Evolutionary conservation across 768 basidiomycete genomes (phyloP).

Genomic region (Pleurotus sapidus): DNA sequence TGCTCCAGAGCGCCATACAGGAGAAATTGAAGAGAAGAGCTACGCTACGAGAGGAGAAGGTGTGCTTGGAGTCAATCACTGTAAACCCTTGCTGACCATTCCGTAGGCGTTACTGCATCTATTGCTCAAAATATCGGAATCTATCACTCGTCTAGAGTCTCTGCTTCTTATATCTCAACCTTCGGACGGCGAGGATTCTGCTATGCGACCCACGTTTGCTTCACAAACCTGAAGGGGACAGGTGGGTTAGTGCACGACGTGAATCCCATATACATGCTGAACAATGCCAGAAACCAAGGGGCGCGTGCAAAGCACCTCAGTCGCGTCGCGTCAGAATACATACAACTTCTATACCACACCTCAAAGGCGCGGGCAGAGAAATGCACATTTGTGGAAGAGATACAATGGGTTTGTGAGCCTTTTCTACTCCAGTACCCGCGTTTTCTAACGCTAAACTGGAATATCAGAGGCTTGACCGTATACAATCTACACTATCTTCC

Average conservation of each 20-base stretch:
- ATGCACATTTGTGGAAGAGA: constrained; percentile 77
- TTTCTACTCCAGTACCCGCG: constrained; percentile 6
- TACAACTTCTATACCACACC: constrained; percentile 86
- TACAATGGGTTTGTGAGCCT: constrained; percentile 72
- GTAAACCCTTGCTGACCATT: neutral
- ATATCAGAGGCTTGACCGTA: constrained; percentile 70
- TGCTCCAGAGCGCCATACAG: constrained; percentile 71
- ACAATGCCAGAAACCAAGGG: constrained; percentile 43
- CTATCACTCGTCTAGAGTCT: constrained; percentile 82
- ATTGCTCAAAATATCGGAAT: constrained; percentile 90
- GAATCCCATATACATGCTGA: too few species aligned
- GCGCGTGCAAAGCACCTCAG: constrained; percentile 77
- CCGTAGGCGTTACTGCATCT: constrained; percentile 77
- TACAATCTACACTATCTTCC: constrained; percentile 79
- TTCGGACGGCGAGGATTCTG: constrained; percentile 32
- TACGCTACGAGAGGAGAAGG: constrained; percentile 84
- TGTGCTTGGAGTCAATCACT: constrained; percentile 18
- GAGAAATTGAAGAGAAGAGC: constrained; percentile 75
- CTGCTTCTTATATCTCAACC: constrained; percentile 70
- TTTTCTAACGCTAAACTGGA: constrained; percentile 8
- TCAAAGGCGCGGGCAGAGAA: constrained; percentile 76
- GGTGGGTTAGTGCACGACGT: constrained; percentile 17
- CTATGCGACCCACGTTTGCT: neutral
- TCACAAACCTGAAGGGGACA: constrained; percentile 17
- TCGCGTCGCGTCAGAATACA: constrained; percentile 88